Conservation (phyloP, 139 green algal species). For the Chlamydomonas eustigma region DNA sequence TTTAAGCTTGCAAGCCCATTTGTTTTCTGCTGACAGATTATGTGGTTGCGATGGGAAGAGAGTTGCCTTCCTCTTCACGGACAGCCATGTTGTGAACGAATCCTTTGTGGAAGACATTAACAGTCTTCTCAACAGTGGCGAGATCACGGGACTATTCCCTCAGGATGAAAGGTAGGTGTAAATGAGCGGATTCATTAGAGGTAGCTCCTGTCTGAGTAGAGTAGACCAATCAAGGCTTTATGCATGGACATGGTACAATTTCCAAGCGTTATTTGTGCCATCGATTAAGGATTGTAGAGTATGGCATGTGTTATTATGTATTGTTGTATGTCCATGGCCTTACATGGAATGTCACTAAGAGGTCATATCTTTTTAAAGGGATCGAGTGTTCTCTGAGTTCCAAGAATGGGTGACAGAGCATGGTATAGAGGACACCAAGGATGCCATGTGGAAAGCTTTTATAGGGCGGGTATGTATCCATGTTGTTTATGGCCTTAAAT, state of each 20-base stretch:
- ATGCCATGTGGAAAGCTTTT: slow-evolving; percentile 36
- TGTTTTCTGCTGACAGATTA: slow-evolving; percentile 27
- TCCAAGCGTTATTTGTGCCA: too few species aligned
- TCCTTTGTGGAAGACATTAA: slow-evolving; percentile 80
- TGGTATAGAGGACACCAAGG: slow-evolving; percentile 30
- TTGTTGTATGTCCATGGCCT: too few species aligned
- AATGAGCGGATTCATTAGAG: too few species aligned
- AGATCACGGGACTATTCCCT: slow-evolving; percentile 46
- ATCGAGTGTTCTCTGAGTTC: slow-evolving; percentile 19
- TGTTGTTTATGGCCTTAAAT: too few species aligned
- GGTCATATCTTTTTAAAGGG: not conserved
- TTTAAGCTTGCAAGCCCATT: too few species aligned
- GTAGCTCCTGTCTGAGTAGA: too few species aligned
- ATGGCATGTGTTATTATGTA: too few species aligned
- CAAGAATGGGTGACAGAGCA: not conserved
- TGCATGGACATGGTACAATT: too few species aligned
- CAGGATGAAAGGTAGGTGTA: not conserved
- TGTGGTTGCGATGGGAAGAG: slow-evolving; percentile 62
- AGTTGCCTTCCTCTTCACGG: slow-evolving; percentile 71
- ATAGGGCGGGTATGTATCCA: slow-evolving; percentile 30
- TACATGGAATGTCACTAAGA: too few species aligned
- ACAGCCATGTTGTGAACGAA: slow-evolving; percentile 73
- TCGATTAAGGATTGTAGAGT: too few species aligned
- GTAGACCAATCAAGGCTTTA: too few species aligned
- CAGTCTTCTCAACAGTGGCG: slow-evolving; percentile 74